These are phyloP conservation scores for Prunus padus DNA, from an alignment of 306 rosid species.

Conservation along the genomic window DNA sequence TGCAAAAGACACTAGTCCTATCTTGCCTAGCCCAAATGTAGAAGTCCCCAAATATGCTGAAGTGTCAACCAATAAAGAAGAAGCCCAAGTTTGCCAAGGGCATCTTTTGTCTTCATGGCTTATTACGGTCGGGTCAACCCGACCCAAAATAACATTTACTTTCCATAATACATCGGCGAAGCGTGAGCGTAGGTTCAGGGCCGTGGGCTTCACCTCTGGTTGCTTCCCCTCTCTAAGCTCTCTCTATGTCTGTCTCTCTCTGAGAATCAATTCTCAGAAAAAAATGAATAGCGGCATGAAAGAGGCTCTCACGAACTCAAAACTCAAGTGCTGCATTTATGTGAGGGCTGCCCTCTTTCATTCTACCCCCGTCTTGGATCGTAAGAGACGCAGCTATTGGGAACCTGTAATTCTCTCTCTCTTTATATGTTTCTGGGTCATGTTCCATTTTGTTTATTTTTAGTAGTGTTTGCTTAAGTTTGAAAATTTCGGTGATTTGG, in stretches of 20 bases:
- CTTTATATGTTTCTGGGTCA: background rate
- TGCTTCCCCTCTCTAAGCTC: background rate
- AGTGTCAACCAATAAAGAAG: too few relatives aligned
- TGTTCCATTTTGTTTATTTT: background rate
- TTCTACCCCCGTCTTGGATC: slow-evolving; percentile 67
- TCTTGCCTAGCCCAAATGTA: too few relatives aligned
- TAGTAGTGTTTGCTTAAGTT: background rate
- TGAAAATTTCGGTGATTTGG: background rate
- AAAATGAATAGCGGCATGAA: slow-evolving; percentile 60
- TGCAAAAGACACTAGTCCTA: too few relatives aligned
- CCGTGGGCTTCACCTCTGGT: slow-evolving; percentile 7
- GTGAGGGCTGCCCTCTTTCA: slow-evolving; percentile 62
- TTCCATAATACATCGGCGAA: background rate
- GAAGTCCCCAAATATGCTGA: too few relatives aligned
- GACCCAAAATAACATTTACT: background rate
- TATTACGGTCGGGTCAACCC: background rate
- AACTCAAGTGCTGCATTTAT: slow-evolving; percentile 29
- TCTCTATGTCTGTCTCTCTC: background rate
- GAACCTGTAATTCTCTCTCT: slow-evolving; percentile 53
- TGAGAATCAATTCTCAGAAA: slow-evolving; percentile 5
- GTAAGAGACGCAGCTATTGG: slow-evolving; percentile 57
- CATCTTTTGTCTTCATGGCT: background rate
- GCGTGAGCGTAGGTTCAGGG: slow-evolving; percentile 27
- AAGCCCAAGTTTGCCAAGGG: too few relatives aligned
- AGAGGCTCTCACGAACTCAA: slow-evolving; percentile 44